These are phyloP conservation scores for Nothomitra cinnamomea DNA, from an alignment of 2,329 filamentous ascomycete species.

Conservation along the genomic window DNA sequence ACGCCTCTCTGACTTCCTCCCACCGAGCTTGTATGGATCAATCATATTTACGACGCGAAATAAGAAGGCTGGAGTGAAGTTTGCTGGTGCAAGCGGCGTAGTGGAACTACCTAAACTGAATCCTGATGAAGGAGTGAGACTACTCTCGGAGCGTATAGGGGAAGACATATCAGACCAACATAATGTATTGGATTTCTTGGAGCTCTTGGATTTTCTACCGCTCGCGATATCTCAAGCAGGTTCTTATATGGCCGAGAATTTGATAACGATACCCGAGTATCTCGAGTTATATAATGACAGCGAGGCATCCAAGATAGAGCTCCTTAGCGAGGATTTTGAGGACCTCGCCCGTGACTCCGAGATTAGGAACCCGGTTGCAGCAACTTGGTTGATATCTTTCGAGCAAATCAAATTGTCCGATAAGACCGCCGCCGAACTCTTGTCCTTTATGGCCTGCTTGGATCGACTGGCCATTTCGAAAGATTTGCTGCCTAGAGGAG, in stretches of 20 bases:
- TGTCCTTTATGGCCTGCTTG: slow-evolving; percentile 22
- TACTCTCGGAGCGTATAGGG: too few relatives aligned
- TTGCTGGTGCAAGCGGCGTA: slow-evolving; percentile 9
- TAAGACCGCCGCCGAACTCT: slow-evolving; percentile 19
- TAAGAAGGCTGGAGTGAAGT: slow-evolving; percentile 7
- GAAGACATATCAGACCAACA: too few relatives aligned
- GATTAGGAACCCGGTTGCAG: slow-evolving; percentile 19
- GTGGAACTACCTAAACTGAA: slow-evolving; percentile 13
- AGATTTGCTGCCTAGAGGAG: slow-evolving; percentile 17
- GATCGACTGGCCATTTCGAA: slow-evolving; percentile 18
- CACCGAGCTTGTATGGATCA: slow-evolving; percentile 15
- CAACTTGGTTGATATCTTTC: slow-evolving; percentile 23
- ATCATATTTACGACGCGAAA: slow-evolving; percentile 20
- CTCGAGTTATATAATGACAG: slow-evolving; percentile 12
- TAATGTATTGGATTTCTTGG: slow-evolving; percentile 9
- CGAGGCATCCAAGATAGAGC: slow-evolving; percentile 15
- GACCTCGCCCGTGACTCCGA: slow-evolving; percentile 17
- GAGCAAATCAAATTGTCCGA: slow-evolving; percentile 18
- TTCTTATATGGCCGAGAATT: slow-evolving; percentile 20
- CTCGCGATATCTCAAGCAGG: slow-evolving; percentile 23
- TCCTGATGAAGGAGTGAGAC: slow-evolving; percentile 11
- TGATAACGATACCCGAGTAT: slow-evolving; percentile 9
- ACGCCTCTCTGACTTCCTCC: slow-evolving; percentile 17
- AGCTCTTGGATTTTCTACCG: slow-evolving; percentile 16
- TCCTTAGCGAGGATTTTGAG: slow-evolving; percentile 19